Conservation (phyloP, 2,329 filamentous ascomycete genomes). For the Calonectria pseudoreteaudii region DNA sequence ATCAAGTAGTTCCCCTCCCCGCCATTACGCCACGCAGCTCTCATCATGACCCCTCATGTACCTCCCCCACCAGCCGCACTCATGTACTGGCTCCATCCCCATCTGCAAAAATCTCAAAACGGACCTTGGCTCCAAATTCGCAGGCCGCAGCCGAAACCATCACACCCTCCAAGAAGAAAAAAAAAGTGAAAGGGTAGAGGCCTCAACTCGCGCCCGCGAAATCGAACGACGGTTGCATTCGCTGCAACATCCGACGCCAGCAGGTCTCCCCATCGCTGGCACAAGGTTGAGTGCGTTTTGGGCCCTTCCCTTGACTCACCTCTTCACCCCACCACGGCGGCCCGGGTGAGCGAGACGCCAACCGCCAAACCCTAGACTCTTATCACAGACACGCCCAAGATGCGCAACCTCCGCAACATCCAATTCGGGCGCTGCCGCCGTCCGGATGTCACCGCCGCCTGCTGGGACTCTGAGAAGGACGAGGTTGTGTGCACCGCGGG, state of each 20-base stretch:
- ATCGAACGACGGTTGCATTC: constrained; percentile 42
- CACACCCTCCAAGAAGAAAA: constrained; percentile 34
- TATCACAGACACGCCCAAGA: constrained; percentile 50
- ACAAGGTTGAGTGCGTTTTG: not conserved
- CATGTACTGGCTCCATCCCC: constrained; percentile 17
- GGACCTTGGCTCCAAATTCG: constrained; percentile 41
- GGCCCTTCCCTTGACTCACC: constrained; percentile 13
- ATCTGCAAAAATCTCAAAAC: constrained; percentile 42
- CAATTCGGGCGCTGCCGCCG: constrained; percentile 75
- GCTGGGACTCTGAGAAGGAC: constrained; percentile 87
- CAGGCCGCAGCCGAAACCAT: constrained; percentile 38
- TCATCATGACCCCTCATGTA: not conserved
- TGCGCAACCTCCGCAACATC: constrained; percentile 91
- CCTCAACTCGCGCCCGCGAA: constrained; percentile 31
- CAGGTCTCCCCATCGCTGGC: constrained; percentile 32
- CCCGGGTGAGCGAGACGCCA: not conserved
- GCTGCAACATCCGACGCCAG: constrained; percentile 22
- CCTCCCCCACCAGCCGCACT: constrained; percentile 21
- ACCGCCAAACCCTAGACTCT: constrained; percentile 5
- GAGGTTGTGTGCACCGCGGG: constrained; percentile 87
- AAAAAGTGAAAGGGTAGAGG: constrained; percentile 24
- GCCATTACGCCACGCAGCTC: not conserved
- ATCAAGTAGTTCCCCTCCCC: constrained; percentile 28
- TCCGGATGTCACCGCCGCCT: constrained; percentile 76
- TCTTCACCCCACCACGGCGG: constrained; percentile 11